Conservation (phyloP, 768 basidiomycete genomes). For the Suillus occidentalis region DNA sequence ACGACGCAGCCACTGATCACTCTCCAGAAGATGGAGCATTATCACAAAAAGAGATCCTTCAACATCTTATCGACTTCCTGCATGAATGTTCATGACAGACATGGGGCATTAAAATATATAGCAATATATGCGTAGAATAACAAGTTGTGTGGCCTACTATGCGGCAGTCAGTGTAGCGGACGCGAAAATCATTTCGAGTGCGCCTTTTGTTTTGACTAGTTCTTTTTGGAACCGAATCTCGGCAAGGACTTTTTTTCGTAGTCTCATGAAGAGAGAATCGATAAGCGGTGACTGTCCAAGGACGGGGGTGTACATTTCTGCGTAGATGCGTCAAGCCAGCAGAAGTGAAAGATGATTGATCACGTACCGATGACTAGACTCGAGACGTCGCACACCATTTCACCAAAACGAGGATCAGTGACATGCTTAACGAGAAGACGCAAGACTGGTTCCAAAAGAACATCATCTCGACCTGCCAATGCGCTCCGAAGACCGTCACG, state of each 20-base stretch:
- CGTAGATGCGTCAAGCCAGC: constrained; percentile 10
- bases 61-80: constrained; percentile 65
- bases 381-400: constrained; percentile 79
- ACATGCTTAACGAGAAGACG: constrained; percentile 82
- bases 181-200: constrained; percentile 87
- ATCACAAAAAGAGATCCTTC: constrained; percentile 68
- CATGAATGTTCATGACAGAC: constrained; percentile 29
- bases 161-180: constrained; percentile 42
- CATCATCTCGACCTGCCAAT: constrained; percentile 88
- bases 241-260: constrained; percentile 80
- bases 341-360: not conserved
- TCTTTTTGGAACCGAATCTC: constrained; percentile 91
- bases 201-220: constrained; percentile 77
- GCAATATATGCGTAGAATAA: constrained; percentile 13
- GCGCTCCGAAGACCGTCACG: constrained; percentile 87
- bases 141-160: constrained; percentile 17
- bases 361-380: constrained; percentile 78
- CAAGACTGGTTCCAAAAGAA: constrained; percentile 90
- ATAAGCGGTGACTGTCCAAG: constrained; percentile 94
- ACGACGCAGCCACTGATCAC: constrained; percentile 21
- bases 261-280: constrained; percentile 77
- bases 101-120: constrained; percentile 17
- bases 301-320: constrained; percentile 90
- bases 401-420: constrained; percentile 90
- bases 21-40: constrained; percentile 40